phyloP scores from a whole-genome alignment of 192 early-diverging fungal genomes.

The Cetraspora pellucida region DNA sequence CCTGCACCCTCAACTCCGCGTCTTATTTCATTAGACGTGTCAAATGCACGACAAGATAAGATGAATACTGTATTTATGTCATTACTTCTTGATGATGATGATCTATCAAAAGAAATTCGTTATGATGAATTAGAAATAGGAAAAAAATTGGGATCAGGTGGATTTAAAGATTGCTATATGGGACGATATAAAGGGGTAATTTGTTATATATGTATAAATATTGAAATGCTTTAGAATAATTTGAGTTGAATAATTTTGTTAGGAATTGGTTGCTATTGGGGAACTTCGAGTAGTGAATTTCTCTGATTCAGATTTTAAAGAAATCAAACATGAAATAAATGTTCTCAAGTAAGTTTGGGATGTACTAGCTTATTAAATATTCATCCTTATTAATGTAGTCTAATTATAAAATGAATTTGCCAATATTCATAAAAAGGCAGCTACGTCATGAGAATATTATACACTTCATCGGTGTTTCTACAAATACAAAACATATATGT shows the following conservation, averaged over 20 bases:
- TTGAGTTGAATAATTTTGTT: background rate
- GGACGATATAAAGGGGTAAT: conserved; percentile 64
- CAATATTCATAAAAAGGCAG: conserved; percentile 47
- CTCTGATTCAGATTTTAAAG: conserved; percentile 65
- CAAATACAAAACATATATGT: conserved; percentile 64
- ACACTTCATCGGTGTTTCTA: conserved; percentile 72
- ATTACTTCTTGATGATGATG: conserved; percentile 45
- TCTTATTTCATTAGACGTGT: conserved; percentile 54
- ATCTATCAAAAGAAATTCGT: conserved; percentile 60
- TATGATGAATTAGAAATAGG: conserved; percentile 63
- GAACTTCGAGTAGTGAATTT: conserved; percentile 70
- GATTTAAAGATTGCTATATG: conserved; percentile 77
- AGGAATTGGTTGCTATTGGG: conserved; percentile 73
- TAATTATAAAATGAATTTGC: conserved; percentile 1
- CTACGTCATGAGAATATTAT: conserved; percentile 77
- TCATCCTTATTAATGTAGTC: too few species aligned
- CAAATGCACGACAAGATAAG: conserved; percentile 42
- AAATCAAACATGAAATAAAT: conserved; percentile 76
- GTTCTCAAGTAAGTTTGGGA: conserved; percentile 68
- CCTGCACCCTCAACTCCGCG: conserved; percentile 70
- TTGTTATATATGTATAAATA: background rate
- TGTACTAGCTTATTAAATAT: too few species aligned
- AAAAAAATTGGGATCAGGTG: conserved; percentile 71
- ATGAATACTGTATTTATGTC: conserved; percentile 49
- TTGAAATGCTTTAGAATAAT: background rate